A percentile compares a stretch with the other conserved stretches of the same genome.
Evolutionary conservation across 805 yeast species (phyloP).

Genomic region (Saccharomycopsis schoenii): DNA sequence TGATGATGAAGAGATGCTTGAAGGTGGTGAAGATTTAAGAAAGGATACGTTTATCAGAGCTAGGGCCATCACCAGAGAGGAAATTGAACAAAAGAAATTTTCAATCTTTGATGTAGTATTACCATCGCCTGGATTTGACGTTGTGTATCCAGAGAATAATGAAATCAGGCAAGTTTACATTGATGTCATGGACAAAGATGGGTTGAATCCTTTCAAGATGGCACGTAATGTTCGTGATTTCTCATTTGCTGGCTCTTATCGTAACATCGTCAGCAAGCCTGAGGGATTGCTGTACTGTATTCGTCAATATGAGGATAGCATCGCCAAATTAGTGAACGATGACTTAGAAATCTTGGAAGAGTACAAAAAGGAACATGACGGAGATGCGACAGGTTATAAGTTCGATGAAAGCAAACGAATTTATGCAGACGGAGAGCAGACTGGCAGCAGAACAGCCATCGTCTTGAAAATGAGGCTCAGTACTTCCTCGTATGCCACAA

Average conservation of each 20-base stretch:
- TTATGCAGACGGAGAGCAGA: slow-evolving; percentile 20
- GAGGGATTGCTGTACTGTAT: slow-evolving; percentile 49
- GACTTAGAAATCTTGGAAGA: slow-evolving; percentile 53
- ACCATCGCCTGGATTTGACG: slow-evolving; percentile 95
- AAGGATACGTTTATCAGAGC: slow-evolving; percentile 53
- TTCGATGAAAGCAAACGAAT: slow-evolving; percentile 12
- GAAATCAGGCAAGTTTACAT: slow-evolving; percentile 51
- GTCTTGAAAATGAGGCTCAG: slow-evolving; percentile 70
- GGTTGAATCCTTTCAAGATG: slow-evolving; percentile 80
- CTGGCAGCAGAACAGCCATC: slow-evolving; percentile 53
- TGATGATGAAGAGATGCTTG: slow-evolving; percentile 36
- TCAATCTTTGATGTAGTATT: slow-evolving; percentile 76
- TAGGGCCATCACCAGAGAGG: slow-evolving; percentile 64
- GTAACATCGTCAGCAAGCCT: slow-evolving; percentile 64
- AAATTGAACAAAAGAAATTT: slow-evolving; percentile 46
- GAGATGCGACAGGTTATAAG: slow-evolving; percentile 10
- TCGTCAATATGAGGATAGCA: slow-evolving; percentile 50
- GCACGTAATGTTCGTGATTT: slow-evolving; percentile 77
- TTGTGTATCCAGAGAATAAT: slow-evolving; percentile 70
- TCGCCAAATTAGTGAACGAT: slow-evolving; percentile 66
- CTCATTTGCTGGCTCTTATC: slow-evolving; percentile 84
- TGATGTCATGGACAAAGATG: slow-evolving; percentile 68
- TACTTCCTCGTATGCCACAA: slow-evolving; percentile 89
- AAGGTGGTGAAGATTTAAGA: slow-evolving; percentile 63
- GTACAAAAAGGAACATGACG: slow-evolving; percentile 13